Percentiles rank a stretch among this genome's conserved stretches.
phyloP scores from a whole-genome alignment of 2,329 filamentous ascomycete genomes.

The Botrytis galanthina region DNA sequence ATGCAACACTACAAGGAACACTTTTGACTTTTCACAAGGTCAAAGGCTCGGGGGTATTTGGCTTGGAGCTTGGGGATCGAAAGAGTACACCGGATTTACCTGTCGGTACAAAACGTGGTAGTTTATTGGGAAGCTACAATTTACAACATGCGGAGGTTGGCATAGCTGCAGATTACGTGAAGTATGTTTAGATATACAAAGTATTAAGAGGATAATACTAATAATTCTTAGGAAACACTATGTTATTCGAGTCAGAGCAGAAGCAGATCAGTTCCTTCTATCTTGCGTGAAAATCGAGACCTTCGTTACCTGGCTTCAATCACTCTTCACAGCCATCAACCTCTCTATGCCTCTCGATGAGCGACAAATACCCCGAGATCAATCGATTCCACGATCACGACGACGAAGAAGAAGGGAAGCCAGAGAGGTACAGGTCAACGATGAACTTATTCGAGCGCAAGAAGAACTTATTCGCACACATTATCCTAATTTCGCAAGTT shows the following conservation, averaged over 20 bases:
- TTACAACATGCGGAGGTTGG: conserved; percentile 74
- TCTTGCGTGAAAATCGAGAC: conserved; percentile 62
- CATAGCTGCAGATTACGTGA: conserved; percentile 69
- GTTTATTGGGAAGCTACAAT: conserved; percentile 65
- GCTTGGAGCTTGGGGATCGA: conserved; percentile 47
- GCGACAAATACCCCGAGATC: conserved; percentile 60
- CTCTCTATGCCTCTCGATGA: conserved; percentile 70
- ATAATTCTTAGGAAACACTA: conserved; percentile 45
- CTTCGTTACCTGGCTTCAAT: conserved; percentile 68
- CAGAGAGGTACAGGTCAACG: conserved; percentile 12
- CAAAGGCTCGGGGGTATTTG: conserved; percentile 57
- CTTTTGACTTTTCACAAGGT: conserved; percentile 63
- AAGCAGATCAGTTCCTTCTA: conserved; percentile 71
- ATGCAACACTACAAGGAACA: conserved; percentile 65
- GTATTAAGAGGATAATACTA: neutral
- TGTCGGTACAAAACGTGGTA: conserved; percentile 52
- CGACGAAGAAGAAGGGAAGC: conserved; percentile 32
- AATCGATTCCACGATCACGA: conserved; percentile 52
- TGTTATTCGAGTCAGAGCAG: conserved; percentile 68
- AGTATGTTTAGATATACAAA: conserved; percentile 47
- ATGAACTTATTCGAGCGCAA: conserved; percentile 28
- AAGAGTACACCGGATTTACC: conserved; percentile 51
- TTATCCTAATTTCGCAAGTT: conserved; percentile 26
- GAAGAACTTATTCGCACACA: conserved; percentile 30
- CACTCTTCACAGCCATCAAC: conserved; percentile 70